Conservation (phyloP, 2,329 filamentous ascomycete species). For the Mycosphaerelloides madeirae region DNA sequence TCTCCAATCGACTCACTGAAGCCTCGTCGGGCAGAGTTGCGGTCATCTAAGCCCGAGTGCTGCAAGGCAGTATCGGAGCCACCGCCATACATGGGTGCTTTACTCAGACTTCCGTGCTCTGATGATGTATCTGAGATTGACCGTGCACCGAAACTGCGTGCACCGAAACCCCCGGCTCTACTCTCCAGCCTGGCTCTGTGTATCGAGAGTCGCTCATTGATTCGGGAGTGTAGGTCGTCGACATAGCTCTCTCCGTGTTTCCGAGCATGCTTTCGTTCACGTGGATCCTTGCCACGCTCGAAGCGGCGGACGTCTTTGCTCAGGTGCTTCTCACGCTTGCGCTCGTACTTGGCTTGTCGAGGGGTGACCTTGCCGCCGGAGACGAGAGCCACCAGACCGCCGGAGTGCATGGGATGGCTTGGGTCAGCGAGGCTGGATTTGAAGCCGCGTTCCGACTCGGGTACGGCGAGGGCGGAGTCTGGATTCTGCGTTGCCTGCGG, state of each 20-base stretch:
- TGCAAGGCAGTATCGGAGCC: too few relatives aligned
- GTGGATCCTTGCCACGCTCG: slow-evolving; percentile 8
- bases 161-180: too few relatives aligned
- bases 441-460: slow-evolving; percentile 36
- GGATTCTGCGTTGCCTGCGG: slow-evolving; percentile 39
- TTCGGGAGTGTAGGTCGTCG: slow-evolving; percentile 8
- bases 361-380: slow-evolving; percentile 43
- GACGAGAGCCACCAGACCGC: slow-evolving; percentile 44
- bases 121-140: too few relatives aligned
- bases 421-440: slow-evolving; percentile 49
- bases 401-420: slow-evolving; percentile 48
- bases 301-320: slow-evolving; percentile 12
- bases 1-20: too few relatives aligned
- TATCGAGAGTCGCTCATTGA: too few relatives aligned
- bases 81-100: too few relatives aligned
- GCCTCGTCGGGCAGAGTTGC: too few relatives aligned
- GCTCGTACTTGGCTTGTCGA: slow-evolving; percentile 11
- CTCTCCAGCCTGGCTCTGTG: too few relatives aligned
- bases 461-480: slow-evolving; percentile 34
- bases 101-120: too few relatives aligned
- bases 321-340: slow-evolving; percentile 7
- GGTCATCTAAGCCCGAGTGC: too few relatives aligned
- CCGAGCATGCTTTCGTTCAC: slow-evolving; percentile 1
- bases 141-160: too few relatives aligned
- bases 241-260: slow-evolving; percentile 10